phyloP scores from a whole-genome alignment of 2,329 filamentous ascomycete species.

The Penicillium sp. region DNA sequence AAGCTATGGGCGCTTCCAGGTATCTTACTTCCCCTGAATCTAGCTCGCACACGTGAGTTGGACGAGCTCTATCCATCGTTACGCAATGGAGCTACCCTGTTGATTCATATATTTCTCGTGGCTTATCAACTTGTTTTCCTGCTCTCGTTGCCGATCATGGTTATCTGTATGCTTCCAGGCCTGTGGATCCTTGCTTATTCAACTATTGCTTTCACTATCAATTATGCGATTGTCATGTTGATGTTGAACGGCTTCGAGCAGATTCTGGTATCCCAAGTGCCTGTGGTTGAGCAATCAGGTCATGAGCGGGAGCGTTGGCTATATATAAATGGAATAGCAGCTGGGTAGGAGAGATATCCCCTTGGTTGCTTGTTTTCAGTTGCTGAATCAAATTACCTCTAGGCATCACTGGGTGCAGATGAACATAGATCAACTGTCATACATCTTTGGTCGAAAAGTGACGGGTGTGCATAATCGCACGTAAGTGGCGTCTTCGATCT shows the following conservation, averaged over 20 bases:
- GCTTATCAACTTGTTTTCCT: constrained; percentile 63
- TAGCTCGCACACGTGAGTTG: constrained; percentile 54
- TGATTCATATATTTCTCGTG: constrained; percentile 59
- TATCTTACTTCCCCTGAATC: constrained; percentile 59
- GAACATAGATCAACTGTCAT: constrained; percentile 69
- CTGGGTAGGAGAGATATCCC: constrained; percentile 40
- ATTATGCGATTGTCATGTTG: constrained; percentile 31
- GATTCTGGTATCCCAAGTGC: constrained; percentile 42
- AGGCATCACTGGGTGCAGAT: constrained; percentile 60
- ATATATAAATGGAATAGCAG: constrained; percentile 71
- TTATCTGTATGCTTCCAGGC: constrained; percentile 48
- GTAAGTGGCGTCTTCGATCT: constrained; percentile 31
- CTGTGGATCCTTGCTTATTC: constrained; percentile 32
- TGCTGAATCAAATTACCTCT: constrained; percentile 6
- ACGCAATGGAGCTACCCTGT: constrained; percentile 58
- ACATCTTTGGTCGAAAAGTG: constrained; percentile 70
- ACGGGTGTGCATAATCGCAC: constrained; percentile 75
- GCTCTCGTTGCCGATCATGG: constrained; percentile 53
- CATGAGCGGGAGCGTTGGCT: constrained; percentile 69
- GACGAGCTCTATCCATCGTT: constrained; percentile 64
- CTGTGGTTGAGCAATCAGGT: constrained; percentile 32
- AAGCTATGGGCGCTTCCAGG: constrained; percentile 52
- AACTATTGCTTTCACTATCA: constrained; percentile 28
- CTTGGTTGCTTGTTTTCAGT: constrained; percentile 28
- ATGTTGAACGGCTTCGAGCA: constrained; percentile 50